Conservation (phyloP, 2,329 filamentous ascomycete genomes). For the Penicillium brevicompactum region DNA sequence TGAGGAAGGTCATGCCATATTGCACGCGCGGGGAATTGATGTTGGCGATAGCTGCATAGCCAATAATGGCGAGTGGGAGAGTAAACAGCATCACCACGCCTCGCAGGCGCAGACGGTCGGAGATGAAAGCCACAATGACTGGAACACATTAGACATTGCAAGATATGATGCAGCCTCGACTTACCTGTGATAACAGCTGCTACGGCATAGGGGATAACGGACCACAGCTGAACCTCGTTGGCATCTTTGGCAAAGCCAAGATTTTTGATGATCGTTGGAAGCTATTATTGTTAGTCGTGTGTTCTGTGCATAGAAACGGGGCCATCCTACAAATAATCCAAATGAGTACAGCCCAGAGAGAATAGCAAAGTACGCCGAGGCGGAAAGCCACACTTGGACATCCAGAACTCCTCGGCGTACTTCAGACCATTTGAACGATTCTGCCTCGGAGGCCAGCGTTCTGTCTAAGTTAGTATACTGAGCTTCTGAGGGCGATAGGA, state of each 20-base stretch:
- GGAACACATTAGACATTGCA: conserved; percentile 7
- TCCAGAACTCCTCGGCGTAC: conserved; percentile 63
- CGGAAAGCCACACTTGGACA: conserved; percentile 64
- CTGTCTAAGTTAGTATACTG: conserved; percentile 18
- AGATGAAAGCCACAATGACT: conserved; percentile 54
- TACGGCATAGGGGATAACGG: conserved; percentile 65
- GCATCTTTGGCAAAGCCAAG: conserved; percentile 56
- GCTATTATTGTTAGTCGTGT: conserved; percentile 33
- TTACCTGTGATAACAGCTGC: conserved; percentile 58
- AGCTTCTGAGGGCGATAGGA: neutral
- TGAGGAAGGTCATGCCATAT: conserved; percentile 69
- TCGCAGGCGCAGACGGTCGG: conserved; percentile 62
- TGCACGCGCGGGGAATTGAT: conserved; percentile 54
- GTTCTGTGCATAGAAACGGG: neutral
- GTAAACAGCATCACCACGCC: conserved; percentile 65
- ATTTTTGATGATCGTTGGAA: conserved; percentile 67
- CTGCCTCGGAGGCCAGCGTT: conserved; percentile 31
- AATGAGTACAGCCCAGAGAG: conserved; percentile 63
- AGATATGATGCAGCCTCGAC: conserved; percentile 3
- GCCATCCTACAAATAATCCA: conserved; percentile 59
- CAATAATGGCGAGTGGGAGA: conserved; percentile 65
- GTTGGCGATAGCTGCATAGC: conserved; percentile 66
- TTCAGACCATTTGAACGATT: conserved; percentile 63
- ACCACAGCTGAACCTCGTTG: conserved; percentile 64
- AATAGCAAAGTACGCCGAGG: conserved; percentile 63